Conservation (phyloP, 1,284 basidiomycete species). For the Trametes polyzona region DNA sequence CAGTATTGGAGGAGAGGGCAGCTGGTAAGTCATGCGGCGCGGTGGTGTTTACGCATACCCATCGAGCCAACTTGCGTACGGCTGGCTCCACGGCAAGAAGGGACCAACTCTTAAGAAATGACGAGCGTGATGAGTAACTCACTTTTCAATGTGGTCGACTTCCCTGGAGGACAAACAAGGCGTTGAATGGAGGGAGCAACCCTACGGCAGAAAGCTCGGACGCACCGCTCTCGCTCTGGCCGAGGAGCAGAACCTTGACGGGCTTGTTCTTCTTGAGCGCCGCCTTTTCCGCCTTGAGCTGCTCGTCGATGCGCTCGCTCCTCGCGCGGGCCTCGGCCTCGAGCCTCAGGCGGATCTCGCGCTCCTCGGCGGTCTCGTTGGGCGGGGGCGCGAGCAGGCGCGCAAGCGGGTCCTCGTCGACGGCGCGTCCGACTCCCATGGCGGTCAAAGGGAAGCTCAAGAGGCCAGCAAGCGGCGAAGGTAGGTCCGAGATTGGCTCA, state of each 20-base stretch:
- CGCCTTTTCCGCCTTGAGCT: conserved; percentile 53
- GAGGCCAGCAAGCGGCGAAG: conserved; percentile 4
- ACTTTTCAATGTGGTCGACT: conserved; percentile 59
- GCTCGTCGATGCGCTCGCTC: conserved; percentile 68
- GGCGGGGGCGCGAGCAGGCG: conserved; percentile 53
- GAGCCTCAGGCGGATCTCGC: conserved; percentile 42
- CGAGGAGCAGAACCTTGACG: conserved; percentile 64
- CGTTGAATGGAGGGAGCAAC: conserved; percentile 12
- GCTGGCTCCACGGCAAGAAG: too few species aligned
- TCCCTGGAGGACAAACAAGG: conserved; percentile 39
- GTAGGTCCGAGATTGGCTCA: conserved; percentile 1
- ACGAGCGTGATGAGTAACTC: too few species aligned
- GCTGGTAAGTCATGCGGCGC: too few species aligned
- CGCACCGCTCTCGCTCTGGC: conserved; percentile 75
- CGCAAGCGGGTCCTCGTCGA: conserved; percentile 55
- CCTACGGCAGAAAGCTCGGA: conserved; percentile 11
- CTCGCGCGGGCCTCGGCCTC: conserved; percentile 59
- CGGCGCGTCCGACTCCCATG: conserved; percentile 33
- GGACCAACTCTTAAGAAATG: too few species aligned
- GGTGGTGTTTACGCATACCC: too few species aligned
- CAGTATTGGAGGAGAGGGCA: too few species aligned
- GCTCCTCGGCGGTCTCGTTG: conserved; percentile 50
- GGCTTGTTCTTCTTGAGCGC: conserved; percentile 54
- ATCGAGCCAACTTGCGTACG: too few species aligned
- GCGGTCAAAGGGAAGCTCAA: not conserved